Base-by-base conservation (phyloP, 345 rosid genomes). In the Heritiera fomes region DNA sequence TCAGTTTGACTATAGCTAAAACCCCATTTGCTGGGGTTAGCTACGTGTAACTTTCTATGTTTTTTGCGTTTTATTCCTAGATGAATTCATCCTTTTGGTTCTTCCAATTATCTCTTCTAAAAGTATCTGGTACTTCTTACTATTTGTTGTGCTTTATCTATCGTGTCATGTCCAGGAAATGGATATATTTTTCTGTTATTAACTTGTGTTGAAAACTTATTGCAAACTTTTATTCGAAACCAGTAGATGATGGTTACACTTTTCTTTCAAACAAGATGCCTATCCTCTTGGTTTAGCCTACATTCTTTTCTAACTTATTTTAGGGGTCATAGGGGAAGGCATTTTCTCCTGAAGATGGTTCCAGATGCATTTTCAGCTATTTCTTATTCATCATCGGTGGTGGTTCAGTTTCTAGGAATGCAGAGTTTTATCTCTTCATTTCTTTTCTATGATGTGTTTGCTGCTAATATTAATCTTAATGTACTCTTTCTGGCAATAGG, bases 401-500 rank as follows among this genome's bases (percentile, higher is more conserved):
- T 10, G 34, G 28, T 68, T 68, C 10, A 13, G 55, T 45, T 68
- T 20, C 55, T 71, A 41, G 71, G 17, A 40, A 40, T 66, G 32
- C 14, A n/a, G 50, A 47, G 50, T 70, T 45, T 12, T 13, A 23
- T 49, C 30, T 55, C 18, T 80, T 20, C 30, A 46, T 75, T 46
- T 47, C 32, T 20, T 67, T 30, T 11, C 28, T 55, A 18, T 56
- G 52, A 10, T 65, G 34, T 45, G 17, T 43, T 17, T 62, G 8
- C 71, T 53, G 17, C 71, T 78, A 40, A 71, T 55, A 64, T 34
- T 62, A 63, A 45, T 32, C 47, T 56, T 40, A 75, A 59, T 81
- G 79, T 86, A 61, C 49, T 76, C 49, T 62, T 73, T 71, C 53
- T 81, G 84, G 69, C 50, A 83, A 75, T 73, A 93, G 95, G 97